Evolutionary conservation across 768 basidiomycete genomes (phyloP).

Genomic region (Phaeolepiota aurea): DNA sequence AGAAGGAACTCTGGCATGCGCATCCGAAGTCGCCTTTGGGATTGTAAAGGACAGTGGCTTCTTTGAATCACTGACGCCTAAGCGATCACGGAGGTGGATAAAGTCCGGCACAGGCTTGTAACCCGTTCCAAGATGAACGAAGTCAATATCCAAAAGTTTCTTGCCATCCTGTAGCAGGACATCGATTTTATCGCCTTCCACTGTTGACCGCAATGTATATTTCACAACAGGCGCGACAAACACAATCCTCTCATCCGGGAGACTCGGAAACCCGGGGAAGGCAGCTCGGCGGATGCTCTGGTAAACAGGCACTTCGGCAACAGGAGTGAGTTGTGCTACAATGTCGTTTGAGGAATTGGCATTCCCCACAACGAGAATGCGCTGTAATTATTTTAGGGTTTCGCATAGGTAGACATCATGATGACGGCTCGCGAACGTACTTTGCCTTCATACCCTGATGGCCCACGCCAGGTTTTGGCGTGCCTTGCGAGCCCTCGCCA

Average conservation of each 20-base stretch:
- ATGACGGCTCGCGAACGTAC: constrained; percentile 10
- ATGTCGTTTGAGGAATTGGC: constrained; percentile 49
- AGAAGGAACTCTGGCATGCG: constrained; percentile 30
- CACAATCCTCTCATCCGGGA: constrained; percentile 33
- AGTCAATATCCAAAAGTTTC: constrained; percentile 29
- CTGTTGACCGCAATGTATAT: constrained; percentile 14
- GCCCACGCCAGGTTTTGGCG: constrained; percentile 32
- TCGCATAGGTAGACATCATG: neutral
- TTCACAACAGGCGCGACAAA: constrained; percentile 31
- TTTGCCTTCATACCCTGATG: constrained; percentile 25
- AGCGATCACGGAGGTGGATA: constrained; percentile 19
- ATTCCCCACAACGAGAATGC: constrained; percentile 38
- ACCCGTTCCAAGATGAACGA: constrained; percentile 38
- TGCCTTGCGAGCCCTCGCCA: constrained; percentile 29
- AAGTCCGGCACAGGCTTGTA: constrained; percentile 33
- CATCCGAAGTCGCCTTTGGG: constrained; percentile 15
- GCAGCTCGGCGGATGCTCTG: constrained; percentile 36
- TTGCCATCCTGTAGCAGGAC: constrained; percentile 29
- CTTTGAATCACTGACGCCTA: too few species aligned
- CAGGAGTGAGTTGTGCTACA: constrained; percentile 31
- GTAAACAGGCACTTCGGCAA: constrained; percentile 32
- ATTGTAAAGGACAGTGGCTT: constrained; percentile 11
- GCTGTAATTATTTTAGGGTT: constrained; percentile 20
- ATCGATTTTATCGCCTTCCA: constrained; percentile 12
- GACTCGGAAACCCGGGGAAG: constrained; percentile 26